Evolutionary conservation across 768 basidiomycete species (phyloP).

Genomic region (Neoboletus brunneissimus): DNA sequence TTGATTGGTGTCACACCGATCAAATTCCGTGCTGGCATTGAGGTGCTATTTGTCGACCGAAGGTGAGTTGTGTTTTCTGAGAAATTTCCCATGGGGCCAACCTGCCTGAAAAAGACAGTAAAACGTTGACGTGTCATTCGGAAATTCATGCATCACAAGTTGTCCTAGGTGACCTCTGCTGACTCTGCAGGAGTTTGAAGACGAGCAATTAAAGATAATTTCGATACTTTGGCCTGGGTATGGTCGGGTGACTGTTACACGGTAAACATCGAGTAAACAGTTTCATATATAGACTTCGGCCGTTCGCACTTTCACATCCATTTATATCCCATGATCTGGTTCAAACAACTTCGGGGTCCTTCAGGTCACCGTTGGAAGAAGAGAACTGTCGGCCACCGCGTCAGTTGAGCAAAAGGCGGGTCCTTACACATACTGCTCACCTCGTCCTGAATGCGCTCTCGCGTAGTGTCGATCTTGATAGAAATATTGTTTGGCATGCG

Average conservation of each 20-base stretch:
- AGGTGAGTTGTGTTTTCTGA: too few species aligned
- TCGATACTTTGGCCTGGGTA: neutral
- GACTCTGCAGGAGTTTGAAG: neutral
- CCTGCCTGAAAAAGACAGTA: too few species aligned
- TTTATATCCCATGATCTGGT: neutral
- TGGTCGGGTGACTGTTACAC: too few species aligned
- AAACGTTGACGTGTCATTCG: too few species aligned
- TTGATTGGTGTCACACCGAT: too few species aligned
- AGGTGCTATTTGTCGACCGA: too few species aligned
- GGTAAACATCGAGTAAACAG: neutral
- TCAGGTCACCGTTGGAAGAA: conserved; percentile 3
- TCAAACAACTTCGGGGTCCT: conserved; percentile 9
- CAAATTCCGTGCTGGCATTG: too few species aligned
- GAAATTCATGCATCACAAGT: too few species aligned
- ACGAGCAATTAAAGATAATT: neutral
- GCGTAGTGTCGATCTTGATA: conserved; percentile 63
- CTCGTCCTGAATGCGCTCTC: conserved; percentile 46
- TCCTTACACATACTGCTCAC: conserved; percentile 9
- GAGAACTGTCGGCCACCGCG: neutral
- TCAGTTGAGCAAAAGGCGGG: neutral
- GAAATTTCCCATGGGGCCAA: too few species aligned
- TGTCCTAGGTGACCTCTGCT: too few species aligned
- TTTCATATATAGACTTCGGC: too few species aligned
- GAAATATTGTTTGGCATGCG: conserved; percentile 48
- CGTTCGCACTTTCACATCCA: neutral